A percentile compares a stretch with the other conserved stretches of the same genome.
Evolutionary conservation across 768 basidiomycete genomes (phyloP).

Genomic region (Agrocybe pediades): DNA sequence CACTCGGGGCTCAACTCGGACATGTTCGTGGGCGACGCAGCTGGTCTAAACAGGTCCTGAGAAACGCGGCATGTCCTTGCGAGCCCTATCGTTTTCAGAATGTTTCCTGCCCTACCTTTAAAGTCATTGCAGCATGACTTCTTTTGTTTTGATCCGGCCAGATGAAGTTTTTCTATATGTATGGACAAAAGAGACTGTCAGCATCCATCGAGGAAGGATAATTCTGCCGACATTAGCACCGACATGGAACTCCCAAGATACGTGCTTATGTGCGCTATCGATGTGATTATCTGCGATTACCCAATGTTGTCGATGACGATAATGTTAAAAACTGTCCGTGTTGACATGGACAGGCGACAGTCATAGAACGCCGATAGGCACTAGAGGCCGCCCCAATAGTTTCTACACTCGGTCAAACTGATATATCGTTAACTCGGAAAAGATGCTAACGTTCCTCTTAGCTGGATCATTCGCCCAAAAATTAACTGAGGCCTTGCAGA

Average conservation of each 20-base stretch:
- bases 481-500: no score
- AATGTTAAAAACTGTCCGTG: no score
- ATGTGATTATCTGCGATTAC: no score
- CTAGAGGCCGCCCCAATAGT: no score
- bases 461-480: no score
- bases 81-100: background rate
- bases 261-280: background rate
- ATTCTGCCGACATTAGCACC: background rate
- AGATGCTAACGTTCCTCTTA: no score
- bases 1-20: slow-evolving; percentile 1
- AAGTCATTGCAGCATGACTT: background rate
- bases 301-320: no score
- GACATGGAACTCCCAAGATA: background rate
- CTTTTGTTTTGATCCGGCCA: slow-evolving; percentile 13
- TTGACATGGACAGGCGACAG: no score
- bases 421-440: no score
- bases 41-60: slow-evolving; percentile 1
- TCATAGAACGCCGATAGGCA: no score
- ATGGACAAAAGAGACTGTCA: background rate
- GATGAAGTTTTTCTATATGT: slow-evolving; percentile 8
- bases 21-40: slow-evolving; percentile 17
- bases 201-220: no score
- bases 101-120: background rate
- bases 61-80: slow-evolving; percentile 3
- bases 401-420: no score